phyloP scores from a whole-genome alignment of 2,329 filamentous ascomycete species.

The Hypoxylon sp. region DNA sequence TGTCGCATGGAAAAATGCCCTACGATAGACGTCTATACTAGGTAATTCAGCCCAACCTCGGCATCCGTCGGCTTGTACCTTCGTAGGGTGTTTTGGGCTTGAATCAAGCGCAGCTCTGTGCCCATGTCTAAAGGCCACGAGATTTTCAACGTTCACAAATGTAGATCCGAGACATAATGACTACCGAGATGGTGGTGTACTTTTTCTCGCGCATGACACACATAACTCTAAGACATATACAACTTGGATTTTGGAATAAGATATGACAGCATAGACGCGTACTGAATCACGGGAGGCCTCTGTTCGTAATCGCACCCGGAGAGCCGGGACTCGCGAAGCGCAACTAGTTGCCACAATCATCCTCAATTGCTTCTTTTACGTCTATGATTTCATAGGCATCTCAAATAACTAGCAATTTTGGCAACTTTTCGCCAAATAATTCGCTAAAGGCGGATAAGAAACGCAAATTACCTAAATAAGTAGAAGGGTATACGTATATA shows the following conservation, averaged over 20 bases:
- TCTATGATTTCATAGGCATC: conserved; percentile 13
- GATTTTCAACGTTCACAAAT: conserved; percentile 17
- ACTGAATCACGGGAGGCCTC: conserved; percentile 25
- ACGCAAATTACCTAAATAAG: conserved; percentile 4
- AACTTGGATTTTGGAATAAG: conserved; percentile 22
- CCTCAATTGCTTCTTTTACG: conserved; percentile 8
- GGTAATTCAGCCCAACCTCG: conserved; percentile 7
- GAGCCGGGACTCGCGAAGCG: conserved; percentile 11
- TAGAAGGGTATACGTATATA: conserved; percentile 17
- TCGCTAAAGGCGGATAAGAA: conserved; percentile 7
- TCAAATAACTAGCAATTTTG: conserved; percentile 12
- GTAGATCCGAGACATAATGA: conserved; percentile 38
- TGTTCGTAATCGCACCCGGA: conserved; percentile 18
- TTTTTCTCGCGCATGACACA: conserved; percentile 32
- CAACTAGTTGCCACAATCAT: conserved; percentile 28
- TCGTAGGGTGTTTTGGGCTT: conserved; percentile 10
- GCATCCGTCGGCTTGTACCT: conserved; percentile 26
- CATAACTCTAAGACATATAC: conserved; percentile 22
- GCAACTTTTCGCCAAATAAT: conserved; percentile 9
- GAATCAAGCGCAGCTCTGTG: conserved; percentile 10
- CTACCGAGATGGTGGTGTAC: conserved; percentile 37
- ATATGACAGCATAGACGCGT: conserved; percentile 30
- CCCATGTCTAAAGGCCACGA: conserved; percentile 31
- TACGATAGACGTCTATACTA: neutral
- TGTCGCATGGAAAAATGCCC: conserved; percentile 3